Evolutionary conservation across 305 asterid genomes (phyloP).

Genomic region (Vinca major): DNA sequence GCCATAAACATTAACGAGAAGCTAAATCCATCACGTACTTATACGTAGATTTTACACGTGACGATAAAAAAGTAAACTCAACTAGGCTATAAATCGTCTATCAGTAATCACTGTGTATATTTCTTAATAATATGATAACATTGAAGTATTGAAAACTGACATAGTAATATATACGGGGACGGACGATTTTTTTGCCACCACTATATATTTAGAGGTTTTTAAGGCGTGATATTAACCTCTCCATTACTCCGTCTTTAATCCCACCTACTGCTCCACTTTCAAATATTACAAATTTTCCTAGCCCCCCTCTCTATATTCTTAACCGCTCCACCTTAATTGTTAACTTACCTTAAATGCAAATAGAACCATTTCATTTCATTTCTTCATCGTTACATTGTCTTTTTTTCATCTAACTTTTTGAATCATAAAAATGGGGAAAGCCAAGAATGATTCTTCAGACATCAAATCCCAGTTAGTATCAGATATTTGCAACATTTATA

Average conservation of each 20-base stretch:
- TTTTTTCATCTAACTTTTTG: not conserved
- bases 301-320: conserved; percentile 30
- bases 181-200: no score
- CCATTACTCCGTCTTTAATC: conserved; percentile 12
- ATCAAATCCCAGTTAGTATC: conserved; percentile 38
- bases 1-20: no score
- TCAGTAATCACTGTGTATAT: no score
- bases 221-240: conserved; percentile 7
- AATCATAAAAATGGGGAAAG: conserved; percentile 8
- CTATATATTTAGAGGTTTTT: not conserved
- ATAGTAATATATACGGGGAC: no score
- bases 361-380: not conserved
- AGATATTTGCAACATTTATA: conserved; percentile 41
- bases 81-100: no score
- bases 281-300: not conserved
- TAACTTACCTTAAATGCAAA: conserved; percentile 22
- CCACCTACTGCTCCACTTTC: conserved; percentile 29
- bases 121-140: no score
- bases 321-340: conserved; percentile 51
- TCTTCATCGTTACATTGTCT: not conserved
- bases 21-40: no score
- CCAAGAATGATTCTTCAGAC: conserved; percentile 16
- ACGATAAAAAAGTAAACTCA: no score
- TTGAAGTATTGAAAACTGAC: no score
- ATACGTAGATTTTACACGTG: no score